Percentiles rank a stretch among this genome's conserved stretches.
These are phyloP conservation scores for Purshia tridentata DNA, from an alignment of 306 rosid species.

Conservation along the genomic window DNA sequence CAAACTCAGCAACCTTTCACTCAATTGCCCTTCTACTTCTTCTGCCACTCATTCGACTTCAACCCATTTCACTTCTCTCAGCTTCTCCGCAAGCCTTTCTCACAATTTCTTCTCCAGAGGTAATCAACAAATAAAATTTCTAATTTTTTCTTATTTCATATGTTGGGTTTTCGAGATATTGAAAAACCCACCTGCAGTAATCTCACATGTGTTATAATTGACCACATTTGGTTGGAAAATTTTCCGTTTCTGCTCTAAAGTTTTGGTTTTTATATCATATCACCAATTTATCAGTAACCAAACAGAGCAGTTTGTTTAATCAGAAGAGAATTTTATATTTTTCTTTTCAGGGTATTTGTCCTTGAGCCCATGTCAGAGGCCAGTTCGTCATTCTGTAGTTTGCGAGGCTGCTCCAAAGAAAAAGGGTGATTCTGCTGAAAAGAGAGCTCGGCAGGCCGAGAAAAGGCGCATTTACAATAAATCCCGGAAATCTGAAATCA, in stretches of 20 bases:
- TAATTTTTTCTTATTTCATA: background rate
- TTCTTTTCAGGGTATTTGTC: constrained; percentile 49
- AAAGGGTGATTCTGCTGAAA: constrained; percentile 79
- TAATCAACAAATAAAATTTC: background rate
- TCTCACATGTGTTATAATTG: background rate
- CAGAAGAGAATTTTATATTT: constrained; percentile 1
- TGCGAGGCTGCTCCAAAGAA: constrained; percentile 65
- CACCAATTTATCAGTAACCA: background rate
- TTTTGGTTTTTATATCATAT: constrained; percentile 2
- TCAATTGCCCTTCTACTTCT: constrained; percentile 33
- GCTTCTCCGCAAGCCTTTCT: constrained; percentile 63
- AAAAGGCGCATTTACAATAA: constrained; percentile 78
- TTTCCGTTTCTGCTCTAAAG: background rate
- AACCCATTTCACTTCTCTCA: constrained; percentile 41
- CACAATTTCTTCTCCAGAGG: constrained; percentile 49
- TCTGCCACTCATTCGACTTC: constrained; percentile 29
- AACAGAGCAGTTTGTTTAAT: background rate
- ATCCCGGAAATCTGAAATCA: constrained; percentile 74
- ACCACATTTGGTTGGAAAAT: background rate
- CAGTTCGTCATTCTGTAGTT: constrained; percentile 42
- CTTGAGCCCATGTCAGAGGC: constrained; percentile 38
- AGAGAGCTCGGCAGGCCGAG: constrained; percentile 90
- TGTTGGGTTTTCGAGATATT: background rate
- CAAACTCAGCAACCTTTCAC: constrained; percentile 53
- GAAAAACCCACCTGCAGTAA: background rate